Conservation (phyloP, 2,329 filamentous ascomycete species). For the Alternaria postmessia region DNA sequence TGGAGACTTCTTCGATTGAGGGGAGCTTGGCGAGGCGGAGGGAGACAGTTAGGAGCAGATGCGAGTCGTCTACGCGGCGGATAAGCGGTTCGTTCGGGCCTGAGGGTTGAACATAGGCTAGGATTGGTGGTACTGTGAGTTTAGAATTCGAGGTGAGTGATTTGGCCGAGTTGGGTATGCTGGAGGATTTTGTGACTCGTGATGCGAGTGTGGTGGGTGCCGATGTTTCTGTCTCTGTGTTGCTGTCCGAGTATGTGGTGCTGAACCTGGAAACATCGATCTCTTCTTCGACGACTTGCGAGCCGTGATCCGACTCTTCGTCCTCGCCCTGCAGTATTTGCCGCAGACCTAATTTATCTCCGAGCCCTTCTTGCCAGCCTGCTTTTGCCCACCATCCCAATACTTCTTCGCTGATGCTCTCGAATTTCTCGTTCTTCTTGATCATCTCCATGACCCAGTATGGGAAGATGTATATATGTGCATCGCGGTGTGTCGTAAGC, state of each 20-base stretch:
- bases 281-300: constrained; percentile 59
- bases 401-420: constrained; percentile 90
- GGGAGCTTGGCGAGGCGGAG: constrained; percentile 85
- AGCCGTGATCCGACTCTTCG: constrained; percentile 48
- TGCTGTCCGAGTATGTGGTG: constrained; percentile 55
- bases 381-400: constrained; percentile 96
- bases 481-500: constrained; percentile 84
- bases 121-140: constrained; percentile 72
- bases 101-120: constrained; percentile 81
- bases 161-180: constrained; percentile 37
- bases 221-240: constrained; percentile 14
- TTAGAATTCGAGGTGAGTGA: constrained; percentile 41
- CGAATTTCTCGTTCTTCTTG: constrained; percentile 78
- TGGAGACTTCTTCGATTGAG: constrained; percentile 70
- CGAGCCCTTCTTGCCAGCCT: constrained; percentile 84
- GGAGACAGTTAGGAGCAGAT: constrained; percentile 81
- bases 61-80: constrained; percentile 86
- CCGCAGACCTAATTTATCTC: constrained; percentile 76
- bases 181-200: constrained; percentile 43
- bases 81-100: constrained; percentile 70
- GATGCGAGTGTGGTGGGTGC: constrained; percentile 44
- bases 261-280: constrained; percentile 63
- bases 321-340: constrained; percentile 66
- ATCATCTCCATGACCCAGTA: constrained; percentile 90
- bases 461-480: constrained; percentile 94